phyloP scores from a whole-genome alignment of 208 protist genomes.

The Crithidia fasciculata region DNA sequence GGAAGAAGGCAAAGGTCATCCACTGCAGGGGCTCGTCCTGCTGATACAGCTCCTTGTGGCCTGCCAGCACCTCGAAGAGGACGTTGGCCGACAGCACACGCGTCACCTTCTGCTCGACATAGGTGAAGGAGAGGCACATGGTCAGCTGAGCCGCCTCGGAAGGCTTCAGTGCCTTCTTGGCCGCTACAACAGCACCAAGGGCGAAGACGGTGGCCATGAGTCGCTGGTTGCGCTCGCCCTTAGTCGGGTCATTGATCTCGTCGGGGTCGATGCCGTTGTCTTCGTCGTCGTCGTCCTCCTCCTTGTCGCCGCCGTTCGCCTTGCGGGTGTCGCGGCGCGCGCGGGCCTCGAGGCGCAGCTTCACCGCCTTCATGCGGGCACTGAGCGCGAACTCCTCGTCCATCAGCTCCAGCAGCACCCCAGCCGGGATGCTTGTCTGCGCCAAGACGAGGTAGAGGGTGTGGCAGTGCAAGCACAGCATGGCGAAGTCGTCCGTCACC shows the following conservation, averaged over 20 bases:
- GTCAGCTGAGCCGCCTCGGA: constrained; percentile 50
- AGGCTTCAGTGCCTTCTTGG: constrained; percentile 34
- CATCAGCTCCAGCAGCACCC: constrained; percentile 72
- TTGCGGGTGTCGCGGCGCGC: constrained; percentile 3
- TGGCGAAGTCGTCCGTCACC: constrained; percentile 83
- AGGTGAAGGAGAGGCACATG: constrained; percentile 78
- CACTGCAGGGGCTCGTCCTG: constrained; percentile 70
- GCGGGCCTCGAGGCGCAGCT: constrained; percentile 50
- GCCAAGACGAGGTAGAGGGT: constrained; percentile 68
- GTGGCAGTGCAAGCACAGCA: constrained; percentile 79
- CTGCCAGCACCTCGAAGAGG: constrained; percentile 54
- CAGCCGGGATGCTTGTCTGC: constrained; percentile 55
- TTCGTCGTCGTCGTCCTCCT: constrained; percentile 40
- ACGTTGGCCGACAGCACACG: constrained; percentile 79
- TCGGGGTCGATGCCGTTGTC: constrained; percentile 79
- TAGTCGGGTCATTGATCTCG: constrained; percentile 86
- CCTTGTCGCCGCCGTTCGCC: constrained; percentile 6
- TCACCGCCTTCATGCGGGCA: constrained; percentile 68
- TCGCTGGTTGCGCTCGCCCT: constrained; percentile 88
- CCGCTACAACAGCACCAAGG: constrained; percentile 59
- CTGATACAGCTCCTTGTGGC: constrained; percentile 39
- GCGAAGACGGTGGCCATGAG: constrained; percentile 81
- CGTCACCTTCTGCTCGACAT: constrained; percentile 86
- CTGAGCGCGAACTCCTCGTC: constrained; percentile 78
- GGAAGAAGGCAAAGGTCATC: constrained; percentile 86